Percentiles rank a stretch among this genome's conserved stretches.
Evolutionary conservation across 192 early-diverging fungal species (phyloP).

Genomic region (Umbelopsis ramanniana): DNA sequence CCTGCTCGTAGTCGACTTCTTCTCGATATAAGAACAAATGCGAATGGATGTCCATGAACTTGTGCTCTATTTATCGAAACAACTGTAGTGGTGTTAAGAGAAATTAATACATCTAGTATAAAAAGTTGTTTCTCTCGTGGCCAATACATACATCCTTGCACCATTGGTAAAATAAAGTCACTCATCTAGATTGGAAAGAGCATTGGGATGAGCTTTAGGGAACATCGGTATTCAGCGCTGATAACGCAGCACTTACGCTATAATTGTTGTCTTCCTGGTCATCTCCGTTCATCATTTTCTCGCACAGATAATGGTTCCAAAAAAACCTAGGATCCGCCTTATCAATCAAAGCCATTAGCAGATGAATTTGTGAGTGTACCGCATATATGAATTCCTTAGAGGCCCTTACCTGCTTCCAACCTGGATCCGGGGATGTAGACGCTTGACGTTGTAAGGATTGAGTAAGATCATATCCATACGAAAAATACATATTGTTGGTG

Average conservation of each 20-base stretch:
- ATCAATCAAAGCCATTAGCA: not conserved
- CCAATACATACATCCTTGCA: slow-evolving; percentile 80
- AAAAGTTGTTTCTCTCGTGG: not conserved
- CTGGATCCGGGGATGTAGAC: not conserved
- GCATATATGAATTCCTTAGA: not conserved
- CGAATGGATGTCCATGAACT: slow-evolving; percentile 70
- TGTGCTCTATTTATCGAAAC: slow-evolving; percentile 59
- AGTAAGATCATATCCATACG: slow-evolving; percentile 6
- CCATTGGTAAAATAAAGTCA: slow-evolving; percentile 87
- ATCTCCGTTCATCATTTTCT: not conserved
- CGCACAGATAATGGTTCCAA: not conserved
- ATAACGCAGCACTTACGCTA: not conserved
- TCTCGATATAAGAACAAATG: slow-evolving; percentile 81
- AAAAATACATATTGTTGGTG: slow-evolving; percentile 1
- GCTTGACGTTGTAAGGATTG: slow-evolving; percentile 5
- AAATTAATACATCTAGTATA: not conserved
- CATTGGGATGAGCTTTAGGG: not conserved
- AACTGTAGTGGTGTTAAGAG: slow-evolving; percentile 45
- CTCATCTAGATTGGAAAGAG: slow-evolving; percentile 49
- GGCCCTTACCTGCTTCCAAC: not conserved
- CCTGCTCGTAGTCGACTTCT: slow-evolving; percentile 83
- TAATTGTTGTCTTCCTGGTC: not conserved
- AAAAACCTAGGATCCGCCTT: slow-evolving; percentile 5
- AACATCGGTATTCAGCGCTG: not conserved
- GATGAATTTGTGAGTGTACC: not conserved